Evolutionary conservation across 495 filamentous ascomycete genomes (phyloP), one percentile per base, ranked within the genome.

Genomic region (Penicillium nucicola): DNA sequence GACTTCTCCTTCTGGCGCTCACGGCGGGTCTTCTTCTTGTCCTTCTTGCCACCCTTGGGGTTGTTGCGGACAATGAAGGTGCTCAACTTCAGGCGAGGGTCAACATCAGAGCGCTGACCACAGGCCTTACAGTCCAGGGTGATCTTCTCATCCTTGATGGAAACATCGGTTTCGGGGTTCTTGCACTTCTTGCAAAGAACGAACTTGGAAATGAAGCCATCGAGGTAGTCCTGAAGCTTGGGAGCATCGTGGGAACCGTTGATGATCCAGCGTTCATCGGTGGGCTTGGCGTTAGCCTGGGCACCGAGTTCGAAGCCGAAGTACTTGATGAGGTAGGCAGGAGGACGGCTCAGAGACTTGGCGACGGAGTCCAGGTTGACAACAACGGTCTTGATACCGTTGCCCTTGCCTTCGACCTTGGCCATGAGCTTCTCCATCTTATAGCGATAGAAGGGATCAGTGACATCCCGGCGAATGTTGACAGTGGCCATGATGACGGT

Each of bases 131-230:
- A 98, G 75, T 98, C 93, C 58, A 97, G 83, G 45, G 84, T 62
- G 65, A 98, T 98, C 60, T 77, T 80, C 34, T 87, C 92, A 53
- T 96, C 89, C 72, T 95, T 96, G 80, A 95, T 89, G 61, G 86
- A 79, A 63, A 96, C 88, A 51, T 91, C 92, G 56, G 93, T 98
- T 77, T 98, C 93, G 23, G 93, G 93, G 69, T 98, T 98, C 84
- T 96, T 96, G 85, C 93, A 98, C 71, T 93, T 90, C 81, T 93
- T 92, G 87, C 93, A 98, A 46, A 98, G 89, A 57, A 98, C 93
- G 56, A 97, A 98, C 74, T 89, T 95, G 78, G 82, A 77, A 70
- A 98, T 98, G 82, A 97, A 98, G 40, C 92, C 92, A 65, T 97
- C 93, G 22, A 98, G 88, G 57, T 96, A 90, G 71, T 97, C 93